phyloP scores from a whole-genome alignment of 164 flowering plant genomes.

The Vitis amurensis region DNA sequence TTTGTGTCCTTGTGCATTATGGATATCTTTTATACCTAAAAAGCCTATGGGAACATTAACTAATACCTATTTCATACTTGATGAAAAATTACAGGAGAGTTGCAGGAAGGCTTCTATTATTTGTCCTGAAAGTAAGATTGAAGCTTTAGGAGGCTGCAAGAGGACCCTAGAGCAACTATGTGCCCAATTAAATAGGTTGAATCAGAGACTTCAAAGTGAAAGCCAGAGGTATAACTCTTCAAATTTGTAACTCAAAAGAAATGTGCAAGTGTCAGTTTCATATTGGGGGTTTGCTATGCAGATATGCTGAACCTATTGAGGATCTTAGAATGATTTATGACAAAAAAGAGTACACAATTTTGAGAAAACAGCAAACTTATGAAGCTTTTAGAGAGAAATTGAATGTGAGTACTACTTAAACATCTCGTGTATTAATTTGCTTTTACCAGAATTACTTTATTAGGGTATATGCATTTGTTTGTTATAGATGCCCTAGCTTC shows the following conservation, averaged over 20 bases:
- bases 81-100: slow-evolving; percentile 49
- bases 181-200: slow-evolving; percentile 59
- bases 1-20: too few relatives aligned
- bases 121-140: slow-evolving; percentile 81
- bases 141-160: slow-evolving; percentile 64
- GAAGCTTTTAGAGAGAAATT: slow-evolving; percentile 65
- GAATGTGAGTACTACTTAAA: slow-evolving; percentile 40
- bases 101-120: slow-evolving; percentile 75
- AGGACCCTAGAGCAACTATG: slow-evolving; percentile 73
- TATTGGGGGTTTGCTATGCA: slow-evolving; percentile 26
- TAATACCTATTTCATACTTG: background rate
- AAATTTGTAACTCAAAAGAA: background rate
- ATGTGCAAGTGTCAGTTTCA: background rate
- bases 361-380: slow-evolving; percentile 54
- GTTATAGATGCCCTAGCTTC: too few relatives aligned
- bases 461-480: too few relatives aligned
- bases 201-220: slow-evolving; percentile 63
- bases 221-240: slow-evolving; percentile 50
- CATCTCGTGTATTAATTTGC: background rate
- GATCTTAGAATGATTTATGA: slow-evolving; percentile 66
- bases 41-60: background rate
- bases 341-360: slow-evolving; percentile 63
- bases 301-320: slow-evolving; percentile 81
- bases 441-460: background rate
- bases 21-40: too few relatives aligned